Evolutionary conservation across 371 early-diverging fungal species (phyloP).

Genomic region (Apophysomyces trapeziformis): DNA sequence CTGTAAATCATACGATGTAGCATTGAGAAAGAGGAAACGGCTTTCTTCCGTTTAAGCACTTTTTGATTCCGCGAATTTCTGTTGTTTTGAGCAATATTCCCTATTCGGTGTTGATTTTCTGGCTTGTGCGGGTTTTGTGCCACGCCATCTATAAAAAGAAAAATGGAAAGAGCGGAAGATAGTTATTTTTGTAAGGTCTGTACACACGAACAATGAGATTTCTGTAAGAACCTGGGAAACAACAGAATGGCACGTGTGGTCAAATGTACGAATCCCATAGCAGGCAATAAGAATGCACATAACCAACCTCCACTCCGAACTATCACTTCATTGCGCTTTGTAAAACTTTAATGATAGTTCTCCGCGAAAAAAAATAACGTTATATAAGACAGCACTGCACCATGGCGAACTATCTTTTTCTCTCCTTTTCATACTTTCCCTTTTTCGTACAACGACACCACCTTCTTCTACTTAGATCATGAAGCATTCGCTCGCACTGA

Average conservation of each 20-base stretch:
- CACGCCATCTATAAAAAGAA: neutral
- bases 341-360: neutral
- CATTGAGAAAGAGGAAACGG: neutral
- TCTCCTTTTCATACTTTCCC: neutral
- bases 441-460: neutral
- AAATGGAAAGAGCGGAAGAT: constrained; percentile 2
- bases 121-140: constrained; percentile 10
- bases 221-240: constrained; percentile 10
- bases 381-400: neutral
- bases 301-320: neutral
- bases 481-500: constrained; percentile 29
- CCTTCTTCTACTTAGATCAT: constrained; percentile 13
- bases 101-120: neutral
- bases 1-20: neutral
- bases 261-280: neutral
- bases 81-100: neutral
- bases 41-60: constrained; percentile 10
- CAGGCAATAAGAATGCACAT: neutral
- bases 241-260: constrained; percentile 4
- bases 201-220: constrained; percentile 10
- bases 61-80: neutral
- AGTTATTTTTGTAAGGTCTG: constrained; percentile 4
- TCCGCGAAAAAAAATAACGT: constrained; percentile 4
- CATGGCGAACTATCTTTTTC: neutral
- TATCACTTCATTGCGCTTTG: neutral